Evolutionary conservation across 2,329 filamentous ascomycete genomes (phyloP), one percentile per base, ranked within the genome.

Genomic region (Fusarium pseudograminearum): DNA sequence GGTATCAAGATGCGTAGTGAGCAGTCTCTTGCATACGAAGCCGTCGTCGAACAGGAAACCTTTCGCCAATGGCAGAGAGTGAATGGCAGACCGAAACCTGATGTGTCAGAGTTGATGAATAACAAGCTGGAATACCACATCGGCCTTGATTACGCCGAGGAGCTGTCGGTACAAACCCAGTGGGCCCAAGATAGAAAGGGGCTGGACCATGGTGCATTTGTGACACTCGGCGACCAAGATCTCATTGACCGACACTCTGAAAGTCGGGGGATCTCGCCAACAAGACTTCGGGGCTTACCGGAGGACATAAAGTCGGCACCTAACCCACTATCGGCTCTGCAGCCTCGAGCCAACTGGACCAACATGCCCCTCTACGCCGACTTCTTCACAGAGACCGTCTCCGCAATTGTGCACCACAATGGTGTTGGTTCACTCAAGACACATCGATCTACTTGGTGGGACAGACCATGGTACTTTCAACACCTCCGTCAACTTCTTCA

Each of bases 81-180:
- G 20, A 31, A 64, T 15, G 16, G 26, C 26, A 4, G 15, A 33
- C 20, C n/a, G 12, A n/a, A 16, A 28, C 24, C 3, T 7, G 36
- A 26, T 4, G 5, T 46, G 11, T 3, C 16, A 2, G 33, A 46
- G 2, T 31, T 64, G 2, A 15, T 64, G 16, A 15, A n/a, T 2
- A 22, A 46, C 5, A 48, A 65, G 14, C 24, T 38, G 10, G 59
- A 65, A n/a, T 65, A 34, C 2, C 45, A 58, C 11, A 12, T n/a
- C 7, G 59, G 61, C 3, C 31, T 65, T 8, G 59, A 65, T 22
- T 65, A 51, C 4, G 61, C 22, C 11, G 51, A 65, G 30, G 59
- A 46, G 2, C 12, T 65, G 28, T 57, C 59, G 22, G 51, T 38
- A 0, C 61, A 65, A 14, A 20, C 40, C 8, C 33, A 33, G 1